Evolutionary conservation across 2,329 filamentous ascomycete genomes (phyloP), one percentile per base, ranked within the genome.

Genomic region (Coniochaeta sp.): DNA sequence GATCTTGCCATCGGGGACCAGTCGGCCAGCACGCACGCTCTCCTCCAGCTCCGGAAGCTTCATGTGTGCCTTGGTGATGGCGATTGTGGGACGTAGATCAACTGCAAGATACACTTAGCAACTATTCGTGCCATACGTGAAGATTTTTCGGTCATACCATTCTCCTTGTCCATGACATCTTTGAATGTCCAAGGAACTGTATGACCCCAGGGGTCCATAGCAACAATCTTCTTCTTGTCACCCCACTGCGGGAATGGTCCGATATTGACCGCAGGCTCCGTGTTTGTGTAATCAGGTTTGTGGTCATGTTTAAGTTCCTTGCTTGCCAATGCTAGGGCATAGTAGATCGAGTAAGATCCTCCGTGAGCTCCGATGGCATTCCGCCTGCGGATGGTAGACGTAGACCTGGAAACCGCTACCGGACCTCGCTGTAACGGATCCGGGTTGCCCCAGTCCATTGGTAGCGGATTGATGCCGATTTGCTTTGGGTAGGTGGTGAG

Each of bases 171-270:
- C 68, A 95, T 92, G 54, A 85, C 81, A 63, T 93, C 86, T 64
- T 89, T 89, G 77, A 89, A 96, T 2, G 96, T 76, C 88, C 89
- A 93, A 9, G 91, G 90, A 9, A 89, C 84, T 62, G 96, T 78
- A 76, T 98, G 95, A 7, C 95, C 93, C 73, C 89, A 90, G 0
- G 93, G 93, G 71, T 98, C 95, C 91, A 99, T 96, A 19, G 93
- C 91, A 16, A 98, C 93, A 64, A 99, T 98, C 79, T 97, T 98
- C 74, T 91, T 91, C 69, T 84, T 85, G 71, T 96, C 90, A 28
- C 83, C 84, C 93, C 93, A 99, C 75, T 95, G 86, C 8, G 90
- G 87, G 68, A 96, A 96, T 8, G 91, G 92, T 0, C 92, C 92
- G 70, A 98, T 91, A 58, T 88, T 85, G 24, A 86, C 90, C n/a